phyloP scores from a whole-genome alignment of 768 basidiomycete genomes.

The Hericium rajendrae region DNA sequence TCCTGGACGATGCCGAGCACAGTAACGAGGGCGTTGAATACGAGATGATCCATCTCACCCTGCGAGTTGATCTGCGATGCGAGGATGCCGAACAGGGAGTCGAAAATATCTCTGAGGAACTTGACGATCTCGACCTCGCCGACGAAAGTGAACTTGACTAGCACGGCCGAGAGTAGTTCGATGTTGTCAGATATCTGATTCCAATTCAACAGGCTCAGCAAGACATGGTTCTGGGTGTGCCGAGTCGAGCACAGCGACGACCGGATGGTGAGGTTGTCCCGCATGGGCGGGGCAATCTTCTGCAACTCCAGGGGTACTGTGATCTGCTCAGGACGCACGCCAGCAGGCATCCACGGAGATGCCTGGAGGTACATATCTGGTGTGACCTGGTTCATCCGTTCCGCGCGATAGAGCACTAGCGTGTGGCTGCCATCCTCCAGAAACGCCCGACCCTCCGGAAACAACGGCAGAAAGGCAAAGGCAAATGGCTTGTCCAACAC shows the following conservation, averaged over 20 bases:
- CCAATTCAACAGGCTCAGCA: conserved; percentile 78
- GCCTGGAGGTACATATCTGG: conserved; percentile 66
- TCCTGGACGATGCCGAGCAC: conserved; percentile 91
- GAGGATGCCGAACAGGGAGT: conserved; percentile 86
- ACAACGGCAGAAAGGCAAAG: conserved; percentile 85
- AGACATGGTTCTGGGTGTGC: conserved; percentile 82
- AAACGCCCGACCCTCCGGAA: conserved; percentile 66
- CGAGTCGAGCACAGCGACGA: conserved; percentile 88
- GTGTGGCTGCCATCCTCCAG: conserved; percentile 86
- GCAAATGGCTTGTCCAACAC: conserved; percentile 72
- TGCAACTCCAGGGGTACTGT: conserved; percentile 49
- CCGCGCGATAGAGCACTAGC: conserved; percentile 76
- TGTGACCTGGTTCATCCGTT: conserved; percentile 51
- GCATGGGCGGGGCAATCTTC: conserved; percentile 55
- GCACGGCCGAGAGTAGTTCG: conserved; percentile 56
- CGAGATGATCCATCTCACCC: conserved; percentile 74
- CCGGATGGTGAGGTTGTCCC: conserved; percentile 73
- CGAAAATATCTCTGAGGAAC: conserved; percentile 84
- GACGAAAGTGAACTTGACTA: conserved; percentile 84
- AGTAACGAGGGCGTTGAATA: conserved; percentile 86
- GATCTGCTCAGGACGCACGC: conserved; percentile 53
- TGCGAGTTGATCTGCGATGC: conserved; percentile 62
- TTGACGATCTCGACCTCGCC: conserved; percentile 93
- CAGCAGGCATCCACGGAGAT: conserved; percentile 47
- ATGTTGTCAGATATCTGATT: conserved; percentile 49